Evolutionary conservation across 169 alveolate species (phyloP), one percentile per base, ranked within the genome.

Genomic region (Babesia ovata): DNA sequence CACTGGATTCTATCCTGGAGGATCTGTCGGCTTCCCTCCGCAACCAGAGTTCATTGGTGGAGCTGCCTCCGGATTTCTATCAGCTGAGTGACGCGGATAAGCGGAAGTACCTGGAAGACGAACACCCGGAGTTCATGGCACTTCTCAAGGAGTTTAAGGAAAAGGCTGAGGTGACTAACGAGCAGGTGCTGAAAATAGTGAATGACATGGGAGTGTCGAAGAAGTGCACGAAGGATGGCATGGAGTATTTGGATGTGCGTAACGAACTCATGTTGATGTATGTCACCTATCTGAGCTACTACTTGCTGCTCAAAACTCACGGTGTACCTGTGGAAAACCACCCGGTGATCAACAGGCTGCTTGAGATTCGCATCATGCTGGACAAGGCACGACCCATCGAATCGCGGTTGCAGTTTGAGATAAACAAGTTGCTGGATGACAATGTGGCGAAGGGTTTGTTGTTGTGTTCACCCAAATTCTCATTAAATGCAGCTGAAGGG

Each of bases 371-470:
- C 13, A 26, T 84, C 22, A 63, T 90, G 79, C 74, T 90, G 48
- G 93, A 90, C 69, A 90, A 90, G 78, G 69, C 92, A 52, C 56
- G 82, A 48, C 93, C 93, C 26, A 84, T 90, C 13, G 94, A 90
- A 45, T 49, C 75, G 22, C 48, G 87, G 24, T 79, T 90, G 59
- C 90, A 74, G 60, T 85, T 70, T 26, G 92, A 90, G 44, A 72
- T 87, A 33, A 65, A 84, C 70, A 77, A 66, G 59, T 71, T 90
- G 19, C 63, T 87, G 36, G 73, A 65, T 17, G 58, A 70, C 42
- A 7, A 46, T 11, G 67, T 50, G n/a, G 24, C 63, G 22, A 62
- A 17, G 50, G 66, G 76, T 58, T 21, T 14, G 70, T 13, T 17
- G 22, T 21, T 42, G 52, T 24, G 29, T 42, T 16, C 16, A 19